Evolutionary conservation across 768 basidiomycete species (phyloP).

Genomic region (Imleria badia): DNA sequence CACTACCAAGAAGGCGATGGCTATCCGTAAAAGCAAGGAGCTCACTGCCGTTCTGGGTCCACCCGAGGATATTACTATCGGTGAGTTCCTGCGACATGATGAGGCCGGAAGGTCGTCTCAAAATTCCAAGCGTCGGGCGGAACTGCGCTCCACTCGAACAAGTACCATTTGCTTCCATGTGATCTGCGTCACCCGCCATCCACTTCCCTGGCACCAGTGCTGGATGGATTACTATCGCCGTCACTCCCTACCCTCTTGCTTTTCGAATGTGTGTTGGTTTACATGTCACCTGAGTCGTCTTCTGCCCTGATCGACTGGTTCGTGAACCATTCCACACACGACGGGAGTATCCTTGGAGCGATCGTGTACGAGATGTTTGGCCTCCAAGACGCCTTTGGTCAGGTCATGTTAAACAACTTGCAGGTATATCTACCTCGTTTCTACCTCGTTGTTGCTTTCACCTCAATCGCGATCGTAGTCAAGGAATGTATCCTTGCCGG

Average conservation of each 20-base stretch:
- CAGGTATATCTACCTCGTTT: slow-evolving; percentile 46
- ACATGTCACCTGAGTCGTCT: slow-evolving; percentile 66
- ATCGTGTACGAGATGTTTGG: slow-evolving; percentile 95
- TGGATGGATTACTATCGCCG: slow-evolving; percentile 49
- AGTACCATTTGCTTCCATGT: slow-evolving; percentile 61
- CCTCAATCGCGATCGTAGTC: slow-evolving; percentile 40
- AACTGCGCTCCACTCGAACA: slow-evolving; percentile 36
- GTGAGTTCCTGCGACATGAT: slow-evolving; percentile 8
- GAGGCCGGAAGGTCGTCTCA: not conserved
- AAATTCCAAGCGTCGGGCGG: slow-evolving; percentile 15
- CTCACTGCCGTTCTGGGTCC: slow-evolving; percentile 21
- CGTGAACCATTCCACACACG: slow-evolving; percentile 40
- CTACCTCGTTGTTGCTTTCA: not conserved
- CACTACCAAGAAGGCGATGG: slow-evolving; percentile 79
- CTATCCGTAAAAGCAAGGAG: slow-evolving; percentile 65
- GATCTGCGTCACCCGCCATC: slow-evolving; percentile 70
- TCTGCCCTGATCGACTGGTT: slow-evolving; percentile 72
- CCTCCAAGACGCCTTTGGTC: slow-evolving; percentile 80
- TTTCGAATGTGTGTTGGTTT: slow-evolving; percentile 90
- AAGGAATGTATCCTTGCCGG: slow-evolving; percentile 72
- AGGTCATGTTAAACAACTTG: slow-evolving; percentile 88
- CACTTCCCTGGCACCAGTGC: slow-evolving; percentile 42
- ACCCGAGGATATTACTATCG: slow-evolving; percentile 13
- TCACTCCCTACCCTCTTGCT: slow-evolving; percentile 74
- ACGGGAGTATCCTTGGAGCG: slow-evolving; percentile 41